Percentiles rank a stretch among this genome's conserved stretches.
Conservation (phyloP, 768 basidiomycete species). For the Lentinus brumalis region DNA sequence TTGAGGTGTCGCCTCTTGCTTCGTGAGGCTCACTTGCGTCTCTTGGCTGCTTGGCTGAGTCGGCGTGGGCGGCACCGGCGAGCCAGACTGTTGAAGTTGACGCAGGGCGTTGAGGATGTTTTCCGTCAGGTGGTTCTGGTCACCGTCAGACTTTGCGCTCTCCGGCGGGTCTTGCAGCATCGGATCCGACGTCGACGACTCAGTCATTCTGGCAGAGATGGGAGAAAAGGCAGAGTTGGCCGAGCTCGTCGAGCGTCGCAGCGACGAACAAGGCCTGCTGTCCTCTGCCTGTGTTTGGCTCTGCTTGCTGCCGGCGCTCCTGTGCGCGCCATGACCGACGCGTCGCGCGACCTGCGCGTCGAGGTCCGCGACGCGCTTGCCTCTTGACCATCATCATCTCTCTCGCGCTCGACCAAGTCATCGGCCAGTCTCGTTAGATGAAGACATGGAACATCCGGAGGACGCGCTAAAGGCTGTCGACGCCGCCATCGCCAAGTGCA, state of each 20-base stretch:
- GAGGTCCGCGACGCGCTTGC: neutral
- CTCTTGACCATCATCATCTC: neutral
- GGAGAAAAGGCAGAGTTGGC: constrained; percentile 3
- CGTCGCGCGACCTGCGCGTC: neutral
- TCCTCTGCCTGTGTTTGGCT: neutral
- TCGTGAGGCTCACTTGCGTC: neutral
- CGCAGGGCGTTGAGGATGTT: constrained; percentile 40
- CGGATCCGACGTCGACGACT: constrained; percentile 5
- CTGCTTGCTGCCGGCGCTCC: too few relatives aligned
- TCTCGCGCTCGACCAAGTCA: neutral
- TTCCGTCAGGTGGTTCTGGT: constrained; percentile 38
- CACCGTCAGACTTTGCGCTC: constrained; percentile 1
- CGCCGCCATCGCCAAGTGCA: constrained; percentile 30
- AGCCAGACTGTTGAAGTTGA: constrained; percentile 32
- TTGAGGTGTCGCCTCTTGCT: constrained; percentile 18
- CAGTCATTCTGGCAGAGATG: constrained; percentile 12
- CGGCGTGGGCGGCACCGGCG: constrained; percentile 19
- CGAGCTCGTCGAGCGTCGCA: neutral
- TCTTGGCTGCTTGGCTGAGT: constrained; percentile 27
- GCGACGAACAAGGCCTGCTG: neutral
- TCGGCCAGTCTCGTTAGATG: neutral
- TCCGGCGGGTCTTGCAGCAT: neutral
- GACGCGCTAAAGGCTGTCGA: constrained; percentile 37
- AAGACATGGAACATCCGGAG: constrained; percentile 28
- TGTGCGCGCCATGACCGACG: neutral